Base-by-base conservation (phyloP, 768 basidiomycete species). In the Lyophyllum shimeji region DNA sequence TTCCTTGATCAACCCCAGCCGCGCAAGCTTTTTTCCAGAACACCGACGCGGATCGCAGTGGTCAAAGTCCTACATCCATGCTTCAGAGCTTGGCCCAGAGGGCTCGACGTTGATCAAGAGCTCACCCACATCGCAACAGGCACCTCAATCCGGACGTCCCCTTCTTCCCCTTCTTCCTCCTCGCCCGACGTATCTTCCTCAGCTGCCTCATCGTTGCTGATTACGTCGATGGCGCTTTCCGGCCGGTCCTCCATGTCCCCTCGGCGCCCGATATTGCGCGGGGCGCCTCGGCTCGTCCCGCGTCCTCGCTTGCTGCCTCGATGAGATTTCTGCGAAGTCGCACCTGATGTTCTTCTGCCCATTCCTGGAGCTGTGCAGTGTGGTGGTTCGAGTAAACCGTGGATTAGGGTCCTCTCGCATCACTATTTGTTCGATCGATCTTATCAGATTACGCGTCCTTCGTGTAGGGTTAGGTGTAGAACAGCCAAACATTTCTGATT, bases 61-160 rank as follows among this genome's bases (percentile, higher is more conserved):
- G 68, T 91, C 89, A 72, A 99, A 98, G 68, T 99, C 96, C 95
- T 96, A 29, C 52, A 9, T 39, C 2, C 8, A 61, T 49, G 21
- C 55, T 49, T 29, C 44, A 56, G 46, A 27, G 18, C 24, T 46
- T 18, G 6, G 12, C 45, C 45, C 15, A 21, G 34, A 42, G 39
- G 44, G 49, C 4, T 31, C n/a, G 29, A 54, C 27, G 39, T 8
- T 24, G 12, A 46, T 9, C n/a, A 47, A 20, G 44, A 45, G 78
- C 94, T 71, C 55, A 89, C 94, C 95, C 95, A 98, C 95, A 98
- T 98, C 33, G 93, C 95, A 3, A 97, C 87, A 1, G 93, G 93
- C 11, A 97, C 84, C 18, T 79, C 73, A 37, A 84, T 83, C 39
- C 60, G 60, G 2, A 74, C 64, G 17, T 71, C 65, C 7, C 69